A percentile compares a stretch with the other conserved stretches of the same genome.
Conservation (phyloP, 2,329 filamentous ascomycete genomes). For the Verticillium alfalfae region DNA sequence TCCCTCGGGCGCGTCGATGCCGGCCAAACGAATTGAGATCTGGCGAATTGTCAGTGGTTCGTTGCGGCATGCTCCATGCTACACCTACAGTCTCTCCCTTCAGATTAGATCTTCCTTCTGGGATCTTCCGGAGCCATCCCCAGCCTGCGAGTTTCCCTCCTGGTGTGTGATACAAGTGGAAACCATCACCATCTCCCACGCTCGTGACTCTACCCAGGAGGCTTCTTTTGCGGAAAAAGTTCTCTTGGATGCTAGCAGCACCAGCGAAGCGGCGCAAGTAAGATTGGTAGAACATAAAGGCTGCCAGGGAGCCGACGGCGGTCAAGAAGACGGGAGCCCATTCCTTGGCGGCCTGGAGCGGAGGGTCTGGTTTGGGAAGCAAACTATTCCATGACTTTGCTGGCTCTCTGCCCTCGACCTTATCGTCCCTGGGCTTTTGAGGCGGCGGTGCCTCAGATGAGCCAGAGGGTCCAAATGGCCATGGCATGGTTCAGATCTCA, state of each 20-base stretch:
- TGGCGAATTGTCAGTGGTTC: slow-evolving; percentile 25
- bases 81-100: slow-evolving; percentile 69
- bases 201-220: slow-evolving; percentile 84
- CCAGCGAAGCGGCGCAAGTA: slow-evolving; percentile 83
- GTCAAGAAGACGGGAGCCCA: slow-evolving; percentile 39
- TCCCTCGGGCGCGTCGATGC: slow-evolving; percentile 87
- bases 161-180: slow-evolving; percentile 89
- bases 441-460: not conserved
- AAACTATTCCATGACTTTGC: slow-evolving; percentile 9
- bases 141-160: slow-evolving; percentile 84
- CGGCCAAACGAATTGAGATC: slow-evolving; percentile 86
- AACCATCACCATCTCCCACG: slow-evolving; percentile 95
- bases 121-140: slow-evolving; percentile 83
- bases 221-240: slow-evolving; percentile 68
- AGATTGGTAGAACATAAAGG: slow-evolving; percentile 59
- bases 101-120: slow-evolving; percentile 60
- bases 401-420: slow-evolving; percentile 19
- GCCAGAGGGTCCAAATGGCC: slow-evolving; percentile 18
- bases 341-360: slow-evolving; percentile 49
- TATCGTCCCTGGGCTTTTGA: slow-evolving; percentile 11
- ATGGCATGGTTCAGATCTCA: slow-evolving; percentile 13
- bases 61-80: not conserved
- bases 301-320: slow-evolving; percentile 45
- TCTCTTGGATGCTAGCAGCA: slow-evolving; percentile 67
- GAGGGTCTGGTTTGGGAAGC: slow-evolving; percentile 8